phyloP scores from a whole-genome alignment of 2,329 filamentous ascomycete genomes.

The Ceratocystis papillata region DNA sequence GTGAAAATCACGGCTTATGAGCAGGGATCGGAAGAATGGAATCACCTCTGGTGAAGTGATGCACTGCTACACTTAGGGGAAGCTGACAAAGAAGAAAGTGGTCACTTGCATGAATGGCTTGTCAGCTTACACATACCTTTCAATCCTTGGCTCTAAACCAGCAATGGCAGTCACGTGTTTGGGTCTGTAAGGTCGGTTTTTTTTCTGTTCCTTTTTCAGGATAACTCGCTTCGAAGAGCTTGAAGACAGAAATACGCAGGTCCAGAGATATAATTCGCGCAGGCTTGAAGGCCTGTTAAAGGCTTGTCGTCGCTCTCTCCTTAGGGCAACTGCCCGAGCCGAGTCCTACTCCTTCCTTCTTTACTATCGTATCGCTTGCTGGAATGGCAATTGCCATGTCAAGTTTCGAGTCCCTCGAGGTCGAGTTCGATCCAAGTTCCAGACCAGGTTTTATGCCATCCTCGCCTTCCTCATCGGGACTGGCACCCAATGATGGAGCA shows the following conservation, averaged over 20 bases:
- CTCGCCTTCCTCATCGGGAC: background rate
- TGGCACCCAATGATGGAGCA: slow-evolving; percentile 2
- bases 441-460: background rate
- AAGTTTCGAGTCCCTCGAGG: background rate
- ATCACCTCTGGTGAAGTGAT: background rate
- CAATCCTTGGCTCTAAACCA: background rate
- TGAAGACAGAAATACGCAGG: too few species aligned
- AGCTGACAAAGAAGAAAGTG: background rate
- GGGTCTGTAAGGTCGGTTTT: too few species aligned
- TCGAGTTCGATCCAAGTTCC: slow-evolving; percentile 1
- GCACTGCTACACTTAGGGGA: background rate
- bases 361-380: background rate
- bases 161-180: background rate
- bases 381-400: background rate
- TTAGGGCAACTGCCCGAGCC: background rate
- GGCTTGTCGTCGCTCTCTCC: background rate
- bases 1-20: background rate
- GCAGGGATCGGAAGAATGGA: background rate
- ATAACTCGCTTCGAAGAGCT: background rate
- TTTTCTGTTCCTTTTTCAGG: background rate
- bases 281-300: background rate
- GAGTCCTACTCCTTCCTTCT: background rate
- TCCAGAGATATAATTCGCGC: background rate
- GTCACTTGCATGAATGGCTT: slow-evolving; percentile 1
- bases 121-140: background rate